Conservation (phyloP, 805 yeast species). For the Priceomyces carsonii region DNA sequence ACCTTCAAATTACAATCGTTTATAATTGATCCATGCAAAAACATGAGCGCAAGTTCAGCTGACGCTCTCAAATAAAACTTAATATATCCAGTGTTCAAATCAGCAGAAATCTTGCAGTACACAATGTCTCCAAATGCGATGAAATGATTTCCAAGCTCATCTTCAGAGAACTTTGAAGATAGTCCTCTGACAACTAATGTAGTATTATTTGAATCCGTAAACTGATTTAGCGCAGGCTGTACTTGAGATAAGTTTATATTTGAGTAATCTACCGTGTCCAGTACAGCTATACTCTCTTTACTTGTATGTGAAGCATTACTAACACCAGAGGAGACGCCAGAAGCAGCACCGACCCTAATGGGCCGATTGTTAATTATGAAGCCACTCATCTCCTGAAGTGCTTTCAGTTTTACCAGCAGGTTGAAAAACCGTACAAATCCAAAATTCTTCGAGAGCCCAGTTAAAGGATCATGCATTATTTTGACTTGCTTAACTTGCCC, state of each 20-base stretch:
- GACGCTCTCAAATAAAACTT: slow-evolving; percentile 30
- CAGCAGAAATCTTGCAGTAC: slow-evolving; percentile 20
- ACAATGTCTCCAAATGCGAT: slow-evolving; percentile 60
- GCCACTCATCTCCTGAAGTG: slow-evolving; percentile 83
- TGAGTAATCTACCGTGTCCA: slow-evolving; percentile 15
- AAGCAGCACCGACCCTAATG: slow-evolving; percentile 63
- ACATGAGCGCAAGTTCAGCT: slow-evolving; percentile 40
- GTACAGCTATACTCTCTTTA: slow-evolving; percentile 3
- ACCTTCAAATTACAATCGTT: slow-evolving; percentile 29
- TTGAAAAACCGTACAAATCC: slow-evolving; percentile 82
- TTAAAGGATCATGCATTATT: slow-evolving; percentile 70
- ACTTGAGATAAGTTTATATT: slow-evolving; percentile 34
- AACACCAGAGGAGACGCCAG: slow-evolving; percentile 34
- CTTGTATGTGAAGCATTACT: slow-evolving; percentile 10
- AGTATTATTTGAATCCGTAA: slow-evolving; percentile 80
- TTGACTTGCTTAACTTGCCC: slow-evolving; percentile 71
- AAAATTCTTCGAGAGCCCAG: slow-evolving; percentile 77
- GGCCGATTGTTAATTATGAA: slow-evolving; percentile 68
- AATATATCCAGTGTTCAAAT: slow-evolving; percentile 22
- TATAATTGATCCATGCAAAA: slow-evolving; percentile 28
- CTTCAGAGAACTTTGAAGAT: slow-evolving; percentile 56
- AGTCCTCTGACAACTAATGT: slow-evolving; percentile 72
- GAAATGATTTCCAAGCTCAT: slow-evolving; percentile 61
- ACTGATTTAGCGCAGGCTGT: slow-evolving; percentile 60
- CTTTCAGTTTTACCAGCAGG: slow-evolving; percentile 67